Percentiles rank a stretch among this genome's conserved stretches.
Evolutionary conservation across 2,329 filamentous ascomycete species (phyloP).

Genomic region (Paecilomyces formosus): DNA sequence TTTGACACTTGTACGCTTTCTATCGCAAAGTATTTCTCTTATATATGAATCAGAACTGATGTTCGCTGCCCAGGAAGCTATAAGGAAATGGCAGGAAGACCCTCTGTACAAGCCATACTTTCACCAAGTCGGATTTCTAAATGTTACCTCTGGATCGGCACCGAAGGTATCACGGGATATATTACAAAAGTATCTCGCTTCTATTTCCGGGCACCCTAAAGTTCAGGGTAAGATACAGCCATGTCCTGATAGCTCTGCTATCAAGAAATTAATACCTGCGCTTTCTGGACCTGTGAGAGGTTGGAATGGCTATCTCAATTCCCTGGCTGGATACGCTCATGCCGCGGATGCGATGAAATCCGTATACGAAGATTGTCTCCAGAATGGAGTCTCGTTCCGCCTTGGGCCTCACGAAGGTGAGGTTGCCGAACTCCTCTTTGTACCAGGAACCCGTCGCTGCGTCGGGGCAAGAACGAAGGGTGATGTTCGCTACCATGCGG

Average conservation of each 20-base stretch:
- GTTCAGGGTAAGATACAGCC: neutral
- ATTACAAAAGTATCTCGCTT: neutral
- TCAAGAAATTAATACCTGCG: neutral
- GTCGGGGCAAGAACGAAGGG: slow-evolving; percentile 32
- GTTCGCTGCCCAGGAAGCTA: slow-evolving; percentile 36
- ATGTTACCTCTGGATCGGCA: slow-evolving; percentile 42
- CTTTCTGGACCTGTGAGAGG: slow-evolving; percentile 37
- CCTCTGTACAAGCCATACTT: slow-evolving; percentile 49
- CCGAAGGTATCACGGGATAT: slow-evolving; percentile 20
- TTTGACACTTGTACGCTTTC: slow-evolving; percentile 40
- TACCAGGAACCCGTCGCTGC: slow-evolving; percentile 12
- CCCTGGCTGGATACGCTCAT: slow-evolving; percentile 51
- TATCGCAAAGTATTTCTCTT: neutral
- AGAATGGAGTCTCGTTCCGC: slow-evolving; percentile 35
- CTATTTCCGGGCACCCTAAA: neutral
- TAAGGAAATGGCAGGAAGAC: slow-evolving; percentile 13
- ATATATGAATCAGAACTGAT: neutral
- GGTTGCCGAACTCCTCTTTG: slow-evolving; percentile 35
- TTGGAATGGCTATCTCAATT: slow-evolving; percentile 55
- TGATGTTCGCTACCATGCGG: slow-evolving; percentile 28
- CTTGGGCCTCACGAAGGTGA: slow-evolving; percentile 32
- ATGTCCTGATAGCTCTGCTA: neutral
- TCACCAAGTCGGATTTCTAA: slow-evolving; percentile 45
- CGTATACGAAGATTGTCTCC: slow-evolving; percentile 37
- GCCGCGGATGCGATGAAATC: slow-evolving; percentile 45